Evolutionary conservation across 148 eudicot genomes (phyloP), one percentile per base, ranked within the genome.

Genomic region (Rhododendron griersonianum): DNA sequence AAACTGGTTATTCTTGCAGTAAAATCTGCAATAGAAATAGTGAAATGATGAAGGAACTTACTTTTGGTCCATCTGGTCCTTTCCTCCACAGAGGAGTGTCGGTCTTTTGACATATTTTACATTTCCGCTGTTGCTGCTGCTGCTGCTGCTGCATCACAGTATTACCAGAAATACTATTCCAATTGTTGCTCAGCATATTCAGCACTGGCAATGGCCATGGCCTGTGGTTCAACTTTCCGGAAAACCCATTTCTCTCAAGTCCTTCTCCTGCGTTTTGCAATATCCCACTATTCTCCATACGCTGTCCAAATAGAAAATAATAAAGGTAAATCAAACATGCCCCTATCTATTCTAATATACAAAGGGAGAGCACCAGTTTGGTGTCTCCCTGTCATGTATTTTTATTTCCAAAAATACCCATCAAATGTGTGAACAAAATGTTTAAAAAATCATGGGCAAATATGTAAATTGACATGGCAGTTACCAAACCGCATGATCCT

Each of bases 31-130:
- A 78, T 35, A 10, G 47, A 44, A 78, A 21, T 78, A 23, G 2
- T 21, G 53, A n/a, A 13, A 7, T 25, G 4, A 28, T 35, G 2
- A 18, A 53, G 45, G 61, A 81, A 33, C 23, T 81, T 81, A 81
- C 83, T 81, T 18, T 55, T 25, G 67, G 83, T 4, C 83, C 83
- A 30, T 81, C 65, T 0, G 83, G 83, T 7, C 83, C 83, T 81
- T 81, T 81, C 39, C 83, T 81, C 83, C 83, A 81, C 44, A 81
- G 0, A 28, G 44, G 44, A 30, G 67, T 53, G 8, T 81, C 39
- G 1, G 65, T 81, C 15, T 3, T 81, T 18, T 30, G 45, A 53
- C 83, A 81, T 2, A 9, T 28, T 51, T 7, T 41, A 39, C 80
- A 76, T 18, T 11, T 76, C 80, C 15, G 23, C 80, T 67, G 74